Base-by-base conservation (phyloP, 257 asterid genomes). In the Craterostigma plantagineum region DNA sequence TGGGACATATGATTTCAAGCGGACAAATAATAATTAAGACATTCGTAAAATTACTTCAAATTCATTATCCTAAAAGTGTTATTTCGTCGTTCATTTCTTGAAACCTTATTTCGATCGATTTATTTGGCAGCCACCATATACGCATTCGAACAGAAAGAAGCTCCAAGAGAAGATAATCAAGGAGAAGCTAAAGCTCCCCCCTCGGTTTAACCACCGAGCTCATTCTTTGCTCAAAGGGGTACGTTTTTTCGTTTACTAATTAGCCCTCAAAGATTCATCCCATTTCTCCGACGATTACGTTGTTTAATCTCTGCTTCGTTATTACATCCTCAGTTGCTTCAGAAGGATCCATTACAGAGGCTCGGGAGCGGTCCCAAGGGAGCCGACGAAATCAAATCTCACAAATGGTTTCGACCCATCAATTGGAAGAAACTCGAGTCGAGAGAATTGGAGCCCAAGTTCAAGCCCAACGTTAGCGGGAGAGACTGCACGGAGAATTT, bases 181-280 rank as follows among this genome's bases (percentile, higher is more conserved):
- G 3, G 96, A 80, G 61, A 84, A 72, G 54, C 40, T 80, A 48
- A 84, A 84, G 74, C 96, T 84, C 54, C 93, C 76, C 12, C 93
- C 92, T 14, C 93, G 84, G 7, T 55, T 80, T 45, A 77, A 48
- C 45, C 55, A 70, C 40, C 85, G 79, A 43, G 93, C 72, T 48
- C 96, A 84, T 55, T 75, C 96, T 34, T 42, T 80, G 66, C 90
- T 84, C 14, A 84, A 77, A 74, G 96, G 85, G 57, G 92, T 79
- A 68, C 8, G 86, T 36, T 34, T 10, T 30, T n/a, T n/a, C n/a
- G n/a, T 23, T 23, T 23, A 23, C 4, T 23, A 23, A 23, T 23
- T 2, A 23, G 30, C 40, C 11, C 14, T 10, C 14, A 4, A n/a
- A 36, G 14, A 7, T 40, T 14, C 45, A 5, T n/a, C 45, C n/a